Conservation (phyloP, 495 filamentous ascomycete species). For the Penicillium dipodomyicola region DNA sequence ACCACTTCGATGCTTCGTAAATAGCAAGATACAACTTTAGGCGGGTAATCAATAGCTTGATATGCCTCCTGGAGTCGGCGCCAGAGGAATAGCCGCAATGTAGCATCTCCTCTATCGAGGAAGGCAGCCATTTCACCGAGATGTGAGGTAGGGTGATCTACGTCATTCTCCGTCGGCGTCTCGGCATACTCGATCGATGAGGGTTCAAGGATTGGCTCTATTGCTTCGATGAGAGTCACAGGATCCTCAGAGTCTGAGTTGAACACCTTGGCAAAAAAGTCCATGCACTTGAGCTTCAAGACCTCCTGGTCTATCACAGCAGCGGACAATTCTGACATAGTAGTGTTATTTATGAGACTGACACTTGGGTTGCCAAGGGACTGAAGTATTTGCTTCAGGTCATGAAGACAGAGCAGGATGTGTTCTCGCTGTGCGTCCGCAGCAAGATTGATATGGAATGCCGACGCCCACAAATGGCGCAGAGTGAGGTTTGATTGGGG, state of each 20-base stretch:
- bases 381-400: constrained; percentile 54
- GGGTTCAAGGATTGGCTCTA: constrained; percentile 88
- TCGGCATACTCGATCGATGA: constrained; percentile 50
- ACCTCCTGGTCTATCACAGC: constrained; percentile 83
- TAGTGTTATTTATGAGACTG: constrained; percentile 74
- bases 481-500: constrained; percentile 38
- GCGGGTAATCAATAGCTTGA: constrained; percentile 71
- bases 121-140: constrained; percentile 79
- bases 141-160: constrained; percentile 26
- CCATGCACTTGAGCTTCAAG: constrained; percentile 87
- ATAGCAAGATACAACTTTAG: constrained; percentile 83
- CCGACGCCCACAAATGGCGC: constrained; percentile 82
- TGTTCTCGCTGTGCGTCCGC: constrained; percentile 72
- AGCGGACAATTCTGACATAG: constrained; percentile 85
- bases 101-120: constrained; percentile 72
- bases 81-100: constrained; percentile 83
- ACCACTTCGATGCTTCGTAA: constrained; percentile 81
- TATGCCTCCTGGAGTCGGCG: constrained; percentile 84
- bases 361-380: constrained; percentile 49
- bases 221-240: constrained; percentile 77
- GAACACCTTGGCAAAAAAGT: constrained; percentile 90
- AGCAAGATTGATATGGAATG: constrained; percentile 67
- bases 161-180: constrained; percentile 17
- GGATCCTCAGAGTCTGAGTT: constrained; percentile 64
- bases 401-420: constrained; percentile 75